phyloP scores from a whole-genome alignment of 2,329 filamentous ascomycete genomes.

The Fusarium armeniacum region DNA sequence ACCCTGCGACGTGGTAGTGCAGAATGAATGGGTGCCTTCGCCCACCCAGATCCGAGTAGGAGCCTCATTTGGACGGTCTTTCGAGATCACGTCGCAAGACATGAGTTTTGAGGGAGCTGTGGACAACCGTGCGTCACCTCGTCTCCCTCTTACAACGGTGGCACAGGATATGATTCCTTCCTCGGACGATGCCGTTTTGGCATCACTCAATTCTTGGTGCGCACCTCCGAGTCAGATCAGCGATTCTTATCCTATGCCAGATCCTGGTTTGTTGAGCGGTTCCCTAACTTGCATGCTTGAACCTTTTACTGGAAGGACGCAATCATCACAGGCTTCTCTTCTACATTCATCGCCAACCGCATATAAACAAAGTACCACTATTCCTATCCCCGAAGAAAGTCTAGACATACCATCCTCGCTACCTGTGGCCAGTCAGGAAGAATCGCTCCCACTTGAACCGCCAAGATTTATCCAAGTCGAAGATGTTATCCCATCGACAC shows the following conservation, averaged over 20 bases:
- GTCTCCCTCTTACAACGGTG: constrained; percentile 31
- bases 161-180: constrained; percentile 6
- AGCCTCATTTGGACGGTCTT: constrained; percentile 39
- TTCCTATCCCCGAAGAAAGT: not conserved
- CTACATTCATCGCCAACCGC: constrained; percentile 41
- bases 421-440: constrained; percentile 28
- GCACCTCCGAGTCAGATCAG: constrained; percentile 65
- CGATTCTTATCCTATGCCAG: constrained; percentile 66
- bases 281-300: constrained; percentile 67
- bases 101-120: constrained; percentile 62
- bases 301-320: constrained; percentile 59
- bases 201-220: constrained; percentile 56
- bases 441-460: constrained; percentile 12
- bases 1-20: constrained; percentile 1
- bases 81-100: constrained; percentile 55
- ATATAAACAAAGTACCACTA: constrained; percentile 8
- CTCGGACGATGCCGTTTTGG: constrained; percentile 22
- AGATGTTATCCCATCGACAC: constrained; percentile 50
- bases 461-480: constrained; percentile 9
- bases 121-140: constrained; percentile 60
- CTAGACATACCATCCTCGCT: constrained; percentile 49
- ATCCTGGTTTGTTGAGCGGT: constrained; percentile 45
- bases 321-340: constrained; percentile 44
- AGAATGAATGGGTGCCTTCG: constrained; percentile 14
- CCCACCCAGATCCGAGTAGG: constrained; percentile 29